phyloP scores from a whole-genome alignment of 2,329 filamentous ascomycete genomes.

The Cordyceps fumosorosea region DNA sequence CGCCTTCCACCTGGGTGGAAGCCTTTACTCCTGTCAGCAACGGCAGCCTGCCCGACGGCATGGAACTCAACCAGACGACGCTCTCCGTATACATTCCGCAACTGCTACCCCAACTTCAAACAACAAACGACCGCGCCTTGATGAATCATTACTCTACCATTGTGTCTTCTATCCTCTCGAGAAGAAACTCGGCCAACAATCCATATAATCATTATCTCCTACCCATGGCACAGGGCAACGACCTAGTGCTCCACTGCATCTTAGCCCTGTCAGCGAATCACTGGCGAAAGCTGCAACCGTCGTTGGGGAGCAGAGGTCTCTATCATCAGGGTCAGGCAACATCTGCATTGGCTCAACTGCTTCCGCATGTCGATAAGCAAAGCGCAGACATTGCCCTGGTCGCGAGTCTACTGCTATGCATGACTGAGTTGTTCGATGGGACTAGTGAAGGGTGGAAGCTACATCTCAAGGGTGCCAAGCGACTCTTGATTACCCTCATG shows the following conservation, averaged over 20 bases:
- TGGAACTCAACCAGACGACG: slow-evolving; percentile 16
- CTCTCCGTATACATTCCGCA: slow-evolving; percentile 25
- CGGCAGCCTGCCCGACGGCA: slow-evolving; percentile 19
- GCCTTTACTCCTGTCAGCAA: slow-evolving; percentile 20
- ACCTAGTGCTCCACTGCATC: slow-evolving; percentile 27
- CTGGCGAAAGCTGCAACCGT: slow-evolving; percentile 28
- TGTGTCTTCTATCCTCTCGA: slow-evolving; percentile 27
- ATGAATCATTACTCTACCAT: slow-evolving; percentile 30
- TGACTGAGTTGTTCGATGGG: slow-evolving; percentile 37
- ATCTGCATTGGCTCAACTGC: slow-evolving; percentile 24
- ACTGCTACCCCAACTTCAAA: slow-evolving; percentile 24
- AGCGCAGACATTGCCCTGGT: slow-evolving; percentile 31
- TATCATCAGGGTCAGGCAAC: slow-evolving; percentile 27
- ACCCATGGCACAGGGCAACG: slow-evolving; percentile 27
- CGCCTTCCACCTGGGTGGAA: slow-evolving; percentile 21
- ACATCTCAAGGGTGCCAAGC: slow-evolving; percentile 35
- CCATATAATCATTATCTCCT: slow-evolving; percentile 27
- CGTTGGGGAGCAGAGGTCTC: slow-evolving; percentile 24
- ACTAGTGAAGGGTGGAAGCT: slow-evolving; percentile 35
- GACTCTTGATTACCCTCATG: slow-evolving; percentile 28
- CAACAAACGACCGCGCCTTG: slow-evolving; percentile 25
- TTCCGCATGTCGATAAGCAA: slow-evolving; percentile 27
- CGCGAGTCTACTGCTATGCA: slow-evolving; percentile 33
- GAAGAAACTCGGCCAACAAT: slow-evolving; percentile 22
- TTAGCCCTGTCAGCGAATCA: slow-evolving; percentile 28